phyloP scores from a whole-genome alignment of 1,284 basidiomycete genomes.

The Agaricales sp. region DNA sequence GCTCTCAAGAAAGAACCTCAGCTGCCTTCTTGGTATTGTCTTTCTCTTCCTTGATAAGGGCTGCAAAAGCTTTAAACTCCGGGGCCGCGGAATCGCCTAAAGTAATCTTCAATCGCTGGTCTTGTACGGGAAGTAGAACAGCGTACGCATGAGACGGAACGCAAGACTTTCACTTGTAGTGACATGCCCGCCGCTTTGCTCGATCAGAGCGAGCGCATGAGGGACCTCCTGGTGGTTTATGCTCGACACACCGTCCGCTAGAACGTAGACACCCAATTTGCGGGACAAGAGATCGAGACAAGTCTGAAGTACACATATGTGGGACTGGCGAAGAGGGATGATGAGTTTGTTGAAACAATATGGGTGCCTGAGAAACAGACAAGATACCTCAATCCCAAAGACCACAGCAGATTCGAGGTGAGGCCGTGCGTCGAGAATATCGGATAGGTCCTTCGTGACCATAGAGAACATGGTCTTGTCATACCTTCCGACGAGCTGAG shows the following conservation, averaged over 20 bases:
- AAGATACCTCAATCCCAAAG: constrained; percentile 87
- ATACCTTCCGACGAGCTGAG: constrained; percentile 48
- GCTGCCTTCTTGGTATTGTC: constrained; percentile 41
- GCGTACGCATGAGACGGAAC: constrained; percentile 57
- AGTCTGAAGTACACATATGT: constrained; percentile 85
- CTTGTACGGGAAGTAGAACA: background rate
- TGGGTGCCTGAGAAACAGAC: background rate
- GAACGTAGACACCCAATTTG: constrained; percentile 45
- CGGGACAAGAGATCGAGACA: constrained; percentile 52
- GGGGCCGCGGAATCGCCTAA: constrained; percentile 52
- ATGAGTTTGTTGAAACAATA: constrained; percentile 3
- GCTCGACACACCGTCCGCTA: constrained; percentile 81
- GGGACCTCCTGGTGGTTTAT: constrained; percentile 66
- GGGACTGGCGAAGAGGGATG: constrained; percentile 40
- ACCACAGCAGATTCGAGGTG: constrained; percentile 57
- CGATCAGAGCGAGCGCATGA: constrained; percentile 55
- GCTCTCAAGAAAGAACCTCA: too few species aligned
- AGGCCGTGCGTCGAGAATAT: constrained; percentile 37
- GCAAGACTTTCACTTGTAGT: constrained; percentile 76
- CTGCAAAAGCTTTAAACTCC: constrained; percentile 67
- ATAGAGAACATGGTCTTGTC: constrained; percentile 81
- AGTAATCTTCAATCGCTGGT: background rate
- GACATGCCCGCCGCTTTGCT: constrained; percentile 66
- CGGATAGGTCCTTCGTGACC: constrained; percentile 57
- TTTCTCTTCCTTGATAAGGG: constrained; percentile 71